A percentile compares a stretch with the other conserved stretches of the same genome.
Evolutionary conservation across 257 asterid genomes (phyloP).

Genomic region (Primulina tabacum): DNA sequence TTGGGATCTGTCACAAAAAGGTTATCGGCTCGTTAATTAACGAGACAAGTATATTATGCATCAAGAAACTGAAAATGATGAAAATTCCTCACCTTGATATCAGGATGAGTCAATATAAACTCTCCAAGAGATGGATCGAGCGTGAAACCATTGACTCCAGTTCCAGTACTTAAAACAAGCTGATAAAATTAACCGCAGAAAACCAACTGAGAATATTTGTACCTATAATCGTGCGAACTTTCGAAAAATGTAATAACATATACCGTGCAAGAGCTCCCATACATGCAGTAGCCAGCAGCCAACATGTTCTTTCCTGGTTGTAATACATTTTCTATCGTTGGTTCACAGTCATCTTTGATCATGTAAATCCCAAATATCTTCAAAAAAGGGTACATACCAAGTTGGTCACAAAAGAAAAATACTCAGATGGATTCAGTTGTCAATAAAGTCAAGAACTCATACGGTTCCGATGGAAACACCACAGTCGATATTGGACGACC

Average conservation of each 20-base stretch:
- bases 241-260: neutral
- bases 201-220: neutral
- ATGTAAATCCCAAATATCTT: slow-evolving; percentile 88
- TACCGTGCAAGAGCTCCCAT: slow-evolving; percentile 98
- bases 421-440: neutral
- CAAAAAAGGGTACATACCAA: slow-evolving; percentile 21
- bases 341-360: slow-evolving; percentile 58
- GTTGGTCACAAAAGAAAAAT: neutral
- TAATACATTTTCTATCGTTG: slow-evolving; percentile 70
- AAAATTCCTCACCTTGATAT: slow-evolving; percentile 59
- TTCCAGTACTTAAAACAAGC: slow-evolving; percentile 84
- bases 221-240: slow-evolving; percentile 9
- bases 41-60: no score
- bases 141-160: slow-evolving; percentile 93
- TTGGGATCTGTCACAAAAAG: slow-evolving; percentile 57
- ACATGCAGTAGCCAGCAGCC: slow-evolving; percentile 98
- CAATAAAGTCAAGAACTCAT: slow-evolving; percentile 24
- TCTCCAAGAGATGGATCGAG: slow-evolving; percentile 98
- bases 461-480: slow-evolving; percentile 98
- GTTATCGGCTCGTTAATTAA: no score
- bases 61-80: slow-evolving; percentile 11
- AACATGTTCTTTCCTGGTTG: slow-evolving; percentile 94
- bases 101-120: slow-evolving; percentile 91
- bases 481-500: slow-evolving; percentile 97
- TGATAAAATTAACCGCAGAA: slow-evolving; percentile 29